Evolutionary conservation across 1,284 basidiomycete genomes (phyloP), one percentile per base, ranked within the genome.

Genomic region (Apiotrichum gracile): DNA sequence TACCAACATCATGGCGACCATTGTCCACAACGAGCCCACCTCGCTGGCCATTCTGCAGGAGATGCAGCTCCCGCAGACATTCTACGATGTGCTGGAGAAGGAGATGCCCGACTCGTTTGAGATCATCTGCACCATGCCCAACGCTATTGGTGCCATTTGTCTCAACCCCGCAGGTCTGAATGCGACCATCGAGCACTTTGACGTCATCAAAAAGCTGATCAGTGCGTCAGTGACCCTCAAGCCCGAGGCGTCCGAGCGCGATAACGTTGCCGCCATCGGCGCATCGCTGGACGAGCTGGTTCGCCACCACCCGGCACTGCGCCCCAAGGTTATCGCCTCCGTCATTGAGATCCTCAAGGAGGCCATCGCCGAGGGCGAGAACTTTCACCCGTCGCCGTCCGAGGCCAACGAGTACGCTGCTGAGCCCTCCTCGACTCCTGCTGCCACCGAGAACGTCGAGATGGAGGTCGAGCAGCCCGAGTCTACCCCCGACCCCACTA

Each of bases 1-100:
- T 2, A 91, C 97, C 79, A 94, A 94, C 75, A 89, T 97, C 70
- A 92, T 97, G 86, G 86, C 94, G 6, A 93, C 92, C 0, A 97
- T 99, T 72, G 86, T 98, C 17, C 94, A 99, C 79, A 99, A 97
- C 66, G 96, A 99, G 75, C 96, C 96, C 12, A 97, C 94, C 0
- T 96, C 91, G 14, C 79, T 99, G 52, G 78, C 83, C 1, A 87
- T 93, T 48, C 85, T 99, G 35, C 96, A 99, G 74, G 96, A 99
- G 74, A 82, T 85, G 45, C 84, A 87, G 25, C 75, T 99, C 3
- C 96, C 96, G 1, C 89, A 94, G 66, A 82, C 85, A 0, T 89
- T 99, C 61, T 96, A 93, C 72, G 81, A 82, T 52, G 82, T 87
- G 6, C 83, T 98, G 50, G 91, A 94, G 73, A 78, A 80, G 35